Percentiles rank a stretch among this genome's conserved stretches.
Conservation (phyloP, 148 eudicot genomes). For the Rhododendron ovatum region DNA sequence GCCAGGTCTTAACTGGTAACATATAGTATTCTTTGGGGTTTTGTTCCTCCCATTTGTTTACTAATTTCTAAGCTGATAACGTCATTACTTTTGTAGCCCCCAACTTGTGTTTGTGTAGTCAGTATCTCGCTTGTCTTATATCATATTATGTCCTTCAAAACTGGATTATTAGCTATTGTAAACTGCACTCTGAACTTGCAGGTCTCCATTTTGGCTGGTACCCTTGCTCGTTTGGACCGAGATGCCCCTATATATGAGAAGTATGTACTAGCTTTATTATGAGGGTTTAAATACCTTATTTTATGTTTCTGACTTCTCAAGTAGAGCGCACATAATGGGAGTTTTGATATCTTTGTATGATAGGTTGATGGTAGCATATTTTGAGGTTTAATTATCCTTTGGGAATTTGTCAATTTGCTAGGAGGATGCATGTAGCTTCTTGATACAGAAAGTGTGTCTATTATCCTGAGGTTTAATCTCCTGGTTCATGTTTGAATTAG, state of each 20-base stretch:
- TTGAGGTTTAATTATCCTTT: neutral
- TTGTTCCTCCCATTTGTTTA: neutral
- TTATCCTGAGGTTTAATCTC: neutral
- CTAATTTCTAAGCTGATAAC: neutral
- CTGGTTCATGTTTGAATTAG: neutral
- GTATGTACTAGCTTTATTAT: conserved; percentile 40
- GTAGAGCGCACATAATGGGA: neutral
- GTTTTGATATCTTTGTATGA: neutral
- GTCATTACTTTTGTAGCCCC: neutral
- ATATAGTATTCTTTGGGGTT: neutral
- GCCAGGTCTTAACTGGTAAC: neutral
- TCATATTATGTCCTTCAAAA: neutral
- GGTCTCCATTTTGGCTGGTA: conserved; percentile 98
- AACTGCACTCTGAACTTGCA: conserved; percentile 30
- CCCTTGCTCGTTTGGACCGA: conserved; percentile 96
- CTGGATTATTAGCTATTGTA: neutral
- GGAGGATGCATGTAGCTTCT: neutral
- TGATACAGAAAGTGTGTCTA: neutral
- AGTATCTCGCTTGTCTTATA: neutral
- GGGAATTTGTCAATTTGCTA: neutral
- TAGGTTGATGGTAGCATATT: neutral
- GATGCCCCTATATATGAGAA: conserved; percentile 94
- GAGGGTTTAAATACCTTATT: neutral
- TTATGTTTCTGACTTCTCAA: neutral
- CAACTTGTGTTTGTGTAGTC: neutral